phyloP scores from a whole-genome alignment of 192 early-diverging fungal species.

The Linnemannia zychae region DNA sequence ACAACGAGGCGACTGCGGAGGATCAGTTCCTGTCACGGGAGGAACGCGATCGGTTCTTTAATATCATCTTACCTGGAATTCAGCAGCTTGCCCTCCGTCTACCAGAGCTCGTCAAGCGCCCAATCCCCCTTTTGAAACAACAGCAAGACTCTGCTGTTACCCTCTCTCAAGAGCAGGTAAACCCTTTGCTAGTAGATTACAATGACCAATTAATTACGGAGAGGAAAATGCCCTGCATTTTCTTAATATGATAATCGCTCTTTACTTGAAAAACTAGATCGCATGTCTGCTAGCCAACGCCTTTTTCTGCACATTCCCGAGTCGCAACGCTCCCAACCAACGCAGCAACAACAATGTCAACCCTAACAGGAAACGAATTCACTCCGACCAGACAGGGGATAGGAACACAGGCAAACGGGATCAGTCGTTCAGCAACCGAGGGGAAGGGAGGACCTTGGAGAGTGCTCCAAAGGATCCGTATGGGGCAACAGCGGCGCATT shows the following conservation, averaged over 20 bases:
- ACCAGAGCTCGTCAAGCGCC: slow-evolving; percentile 47
- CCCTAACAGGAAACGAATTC: slow-evolving; percentile 1
- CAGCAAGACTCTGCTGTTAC: slow-evolving; percentile 42
- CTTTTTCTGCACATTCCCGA: slow-evolving; percentile 48
- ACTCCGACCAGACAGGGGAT: not conserved
- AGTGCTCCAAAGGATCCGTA: slow-evolving; percentile 24
- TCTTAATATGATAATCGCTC: not conserved
- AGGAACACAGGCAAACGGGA: not conserved
- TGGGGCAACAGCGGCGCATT: not conserved
- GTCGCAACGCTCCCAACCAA: slow-evolving; percentile 3
- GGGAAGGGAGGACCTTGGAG: slow-evolving; percentile 4
- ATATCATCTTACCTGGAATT: slow-evolving; percentile 26
- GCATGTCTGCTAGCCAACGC: slow-evolving; percentile 48
- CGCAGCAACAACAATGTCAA: not conserved
- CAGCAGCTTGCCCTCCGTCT: slow-evolving; percentile 38
- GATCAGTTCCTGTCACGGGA: slow-evolving; percentile 23
- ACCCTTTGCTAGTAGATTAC: too few species aligned
- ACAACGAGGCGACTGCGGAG: slow-evolving; percentile 6
- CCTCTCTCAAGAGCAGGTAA: slow-evolving; percentile 51
- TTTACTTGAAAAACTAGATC: slow-evolving; percentile 21
- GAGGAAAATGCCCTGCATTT: too few species aligned
- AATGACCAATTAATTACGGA: not conserved
- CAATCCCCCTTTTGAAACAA: slow-evolving; percentile 39
- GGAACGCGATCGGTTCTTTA: slow-evolving; percentile 39
- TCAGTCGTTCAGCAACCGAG: not conserved